Evolutionary conservation across 2,329 filamentous ascomycete genomes (phyloP).

Genomic region (Aspergillus neotritici): DNA sequence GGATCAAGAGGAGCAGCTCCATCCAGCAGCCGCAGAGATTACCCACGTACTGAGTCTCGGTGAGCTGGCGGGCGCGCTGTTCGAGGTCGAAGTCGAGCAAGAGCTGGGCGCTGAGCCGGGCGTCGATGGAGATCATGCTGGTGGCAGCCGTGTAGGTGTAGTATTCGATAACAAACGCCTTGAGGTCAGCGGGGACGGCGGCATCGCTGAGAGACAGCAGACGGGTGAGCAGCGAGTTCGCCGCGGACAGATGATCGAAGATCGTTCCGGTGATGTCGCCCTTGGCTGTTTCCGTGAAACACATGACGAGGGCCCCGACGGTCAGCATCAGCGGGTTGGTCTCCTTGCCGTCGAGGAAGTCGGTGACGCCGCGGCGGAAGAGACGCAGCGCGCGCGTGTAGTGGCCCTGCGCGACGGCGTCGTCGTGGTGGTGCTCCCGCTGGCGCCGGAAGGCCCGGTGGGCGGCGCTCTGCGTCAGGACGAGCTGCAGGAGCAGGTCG

Average conservation of each 20-base stretch:
- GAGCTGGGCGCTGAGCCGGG: constrained; percentile 23
- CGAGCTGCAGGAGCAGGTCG: constrained; percentile 43
- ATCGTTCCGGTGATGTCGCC: constrained; percentile 45
- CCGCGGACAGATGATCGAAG: constrained; percentile 44
- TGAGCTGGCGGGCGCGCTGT: constrained; percentile 27
- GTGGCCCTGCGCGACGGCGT: constrained; percentile 25
- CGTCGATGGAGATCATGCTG: constrained; percentile 45
- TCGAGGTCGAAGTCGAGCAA: constrained; percentile 41
- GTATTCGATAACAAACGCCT: constrained; percentile 46
- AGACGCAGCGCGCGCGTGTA: constrained; percentile 27
- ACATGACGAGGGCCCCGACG: constrained; percentile 44
- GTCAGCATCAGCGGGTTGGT: constrained; percentile 36
- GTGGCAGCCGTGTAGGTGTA: constrained; percentile 45
- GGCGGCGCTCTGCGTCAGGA: constrained; percentile 40
- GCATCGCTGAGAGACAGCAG: constrained; percentile 31
- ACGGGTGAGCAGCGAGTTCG: constrained; percentile 38
- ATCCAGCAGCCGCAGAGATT: constrained; percentile 30
- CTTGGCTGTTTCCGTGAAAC: constrained; percentile 44
- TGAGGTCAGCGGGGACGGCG: constrained; percentile 34
- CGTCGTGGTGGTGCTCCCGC: constrained; percentile 26
- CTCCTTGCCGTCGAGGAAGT: constrained; percentile 28
- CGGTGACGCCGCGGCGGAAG: constrained; percentile 24
- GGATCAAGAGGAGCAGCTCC: constrained; percentile 26
- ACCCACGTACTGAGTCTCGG: constrained; percentile 24
- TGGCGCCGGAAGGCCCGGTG: constrained; percentile 27